Evolutionary conservation across 2,329 filamentous ascomycete genomes (phyloP).

Genomic region (Exophiala xenobiotica): DNA sequence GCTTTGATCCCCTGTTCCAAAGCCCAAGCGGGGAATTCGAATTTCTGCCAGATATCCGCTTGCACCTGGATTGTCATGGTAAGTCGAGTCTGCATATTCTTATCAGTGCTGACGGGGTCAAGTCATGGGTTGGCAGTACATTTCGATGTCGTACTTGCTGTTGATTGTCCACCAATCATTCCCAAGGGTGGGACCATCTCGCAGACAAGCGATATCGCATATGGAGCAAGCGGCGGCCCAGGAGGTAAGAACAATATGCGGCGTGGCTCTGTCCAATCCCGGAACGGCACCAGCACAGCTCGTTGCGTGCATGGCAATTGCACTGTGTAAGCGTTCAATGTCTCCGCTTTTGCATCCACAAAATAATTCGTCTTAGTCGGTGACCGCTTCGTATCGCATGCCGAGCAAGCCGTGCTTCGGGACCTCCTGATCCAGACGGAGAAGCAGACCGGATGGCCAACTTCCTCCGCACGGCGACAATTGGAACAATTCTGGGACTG

Average conservation of each 20-base stretch:
- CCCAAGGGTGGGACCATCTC: slow-evolving; percentile 5
- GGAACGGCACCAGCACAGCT: slow-evolving; percentile 6
- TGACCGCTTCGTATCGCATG: slow-evolving; percentile 3
- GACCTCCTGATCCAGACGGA: slow-evolving; percentile 8
- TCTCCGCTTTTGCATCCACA: neutral
- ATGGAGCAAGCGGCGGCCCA: slow-evolving; percentile 1
- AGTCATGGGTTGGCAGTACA: slow-evolving; percentile 18
- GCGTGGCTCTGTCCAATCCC: slow-evolving; percentile 5
- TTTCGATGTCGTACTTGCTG: slow-evolving; percentile 8
- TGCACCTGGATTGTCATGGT: slow-evolving; percentile 10
- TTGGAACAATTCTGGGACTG: slow-evolving; percentile 2
- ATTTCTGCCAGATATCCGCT: slow-evolving; percentile 4
- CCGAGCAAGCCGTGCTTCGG: slow-evolving; percentile 1
- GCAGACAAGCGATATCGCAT: neutral
- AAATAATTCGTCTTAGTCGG: neutral
- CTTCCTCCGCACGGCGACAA: slow-evolving; percentile 1
- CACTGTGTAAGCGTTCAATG: slow-evolving; percentile 4
- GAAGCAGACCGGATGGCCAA: slow-evolving; percentile 7
- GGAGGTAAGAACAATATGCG: slow-evolving; percentile 7
- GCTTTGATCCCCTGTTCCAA: slow-evolving; percentile 7
- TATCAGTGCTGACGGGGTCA: neutral
- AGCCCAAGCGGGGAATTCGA: neutral
- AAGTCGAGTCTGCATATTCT: neutral
- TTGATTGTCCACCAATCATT: slow-evolving; percentile 8
- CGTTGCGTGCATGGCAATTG: slow-evolving; percentile 8